These are phyloP conservation scores for Colletotrichum sp. DNA, from an alignment of 2,329 filamentous ascomycete species.

Conservation along the genomic window DNA sequence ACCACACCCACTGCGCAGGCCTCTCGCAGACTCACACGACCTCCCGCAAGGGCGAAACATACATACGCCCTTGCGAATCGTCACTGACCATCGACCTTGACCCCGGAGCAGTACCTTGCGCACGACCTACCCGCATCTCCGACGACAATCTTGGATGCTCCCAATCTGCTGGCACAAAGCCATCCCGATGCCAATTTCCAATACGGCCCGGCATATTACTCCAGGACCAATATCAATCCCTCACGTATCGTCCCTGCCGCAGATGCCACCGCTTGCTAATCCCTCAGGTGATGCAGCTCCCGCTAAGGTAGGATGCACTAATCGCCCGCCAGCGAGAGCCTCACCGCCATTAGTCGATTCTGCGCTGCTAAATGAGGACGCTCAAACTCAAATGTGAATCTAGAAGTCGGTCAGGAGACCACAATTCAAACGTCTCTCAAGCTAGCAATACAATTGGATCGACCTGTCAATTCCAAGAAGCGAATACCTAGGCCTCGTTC, in stretches of 20 bases:
- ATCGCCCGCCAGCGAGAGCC: slow-evolving; percentile 8
- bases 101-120: neutral
- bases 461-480: neutral
- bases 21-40: neutral
- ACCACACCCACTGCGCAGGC: neutral
- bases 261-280: slow-evolving; percentile 5
- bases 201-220: slow-evolving; percentile 2
- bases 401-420: slow-evolving; percentile 10
- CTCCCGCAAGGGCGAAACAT: neutral
- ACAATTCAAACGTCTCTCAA: neutral
- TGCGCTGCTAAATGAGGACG: neutral
- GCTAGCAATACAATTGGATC: neutral
- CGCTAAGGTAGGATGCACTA: slow-evolving; percentile 8
- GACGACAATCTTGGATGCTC: neutral
- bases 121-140: neutral
- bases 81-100: neutral
- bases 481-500: neutral
- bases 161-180: neutral
- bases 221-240: neutral
- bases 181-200: slow-evolving; percentile 2
- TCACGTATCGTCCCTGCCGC: neutral
- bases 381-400: neutral
- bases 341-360: slow-evolving; percentile 16
- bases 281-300: slow-evolving; percentile 14
- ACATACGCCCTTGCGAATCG: neutral